A percentile compares a stretch with the other conserved stretches of the same genome.
Conservation (phyloP, 805 yeast species). For the Monosporozyma solicola region DNA sequence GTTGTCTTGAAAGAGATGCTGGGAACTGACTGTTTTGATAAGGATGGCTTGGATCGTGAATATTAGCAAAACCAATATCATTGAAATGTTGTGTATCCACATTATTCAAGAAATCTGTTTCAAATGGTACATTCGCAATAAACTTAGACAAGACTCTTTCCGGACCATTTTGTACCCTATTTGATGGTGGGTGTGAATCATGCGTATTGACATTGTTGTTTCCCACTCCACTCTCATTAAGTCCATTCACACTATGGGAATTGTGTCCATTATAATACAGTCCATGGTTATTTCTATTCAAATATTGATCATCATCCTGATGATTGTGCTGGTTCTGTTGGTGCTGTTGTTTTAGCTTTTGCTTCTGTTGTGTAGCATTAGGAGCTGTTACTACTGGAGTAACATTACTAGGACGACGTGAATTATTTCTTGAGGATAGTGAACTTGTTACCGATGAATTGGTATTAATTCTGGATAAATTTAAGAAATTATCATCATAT, state of each 20-base stretch:
- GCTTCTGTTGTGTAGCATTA: neutral
- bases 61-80: conserved; percentile 46
- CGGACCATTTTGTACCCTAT: neutral
- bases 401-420: neutral
- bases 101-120: conserved; percentile 42
- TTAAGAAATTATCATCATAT: conserved; percentile 1
- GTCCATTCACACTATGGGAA: neutral
- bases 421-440: neutral
- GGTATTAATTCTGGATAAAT: neutral
- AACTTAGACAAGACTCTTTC: conserved; percentile 5
- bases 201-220: neutral
- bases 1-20: neutral
- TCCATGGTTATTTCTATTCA: neutral
- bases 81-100: conserved; percentile 36
- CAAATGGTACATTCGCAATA: conserved; percentile 28
- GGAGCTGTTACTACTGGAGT: neutral
- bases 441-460: neutral
- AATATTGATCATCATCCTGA: neutral
- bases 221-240: neutral
- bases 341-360: neutral
- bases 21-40: neutral
- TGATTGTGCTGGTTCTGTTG: neutral
- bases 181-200: neutral
- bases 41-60: neutral
- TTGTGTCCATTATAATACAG: neutral